A percentile compares a stretch with the other conserved stretches of the same genome.
These are phyloP conservation scores for Chamaecyparis obtusa DNA, from an alignment of 75 land plant species.

Conservation along the genomic window DNA sequence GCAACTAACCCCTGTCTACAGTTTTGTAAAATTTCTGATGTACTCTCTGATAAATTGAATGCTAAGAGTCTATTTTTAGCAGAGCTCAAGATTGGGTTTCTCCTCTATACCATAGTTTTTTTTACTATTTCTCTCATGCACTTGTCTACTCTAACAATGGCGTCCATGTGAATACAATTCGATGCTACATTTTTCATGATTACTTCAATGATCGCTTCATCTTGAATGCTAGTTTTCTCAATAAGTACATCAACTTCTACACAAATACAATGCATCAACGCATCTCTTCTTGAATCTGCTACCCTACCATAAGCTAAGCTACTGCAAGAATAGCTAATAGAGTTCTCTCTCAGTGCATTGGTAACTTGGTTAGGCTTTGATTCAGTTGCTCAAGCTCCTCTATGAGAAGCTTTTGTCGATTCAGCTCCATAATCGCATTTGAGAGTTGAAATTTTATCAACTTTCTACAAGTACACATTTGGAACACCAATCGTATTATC, in stretches of 20 bases:
- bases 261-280: background rate
- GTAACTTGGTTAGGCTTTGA: background rate
- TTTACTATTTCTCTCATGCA: background rate
- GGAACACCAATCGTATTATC: background rate
- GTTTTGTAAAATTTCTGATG: no score
- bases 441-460: background rate
- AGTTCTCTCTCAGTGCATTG: background rate
- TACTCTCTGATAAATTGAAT: no score
- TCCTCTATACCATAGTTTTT: no score
- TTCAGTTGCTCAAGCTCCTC: background rate
- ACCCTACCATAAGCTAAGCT: background rate
- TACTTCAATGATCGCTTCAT: background rate
- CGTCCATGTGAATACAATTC: background rate
- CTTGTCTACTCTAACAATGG: background rate
- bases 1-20: no score
- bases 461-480: background rate
- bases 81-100: no score
- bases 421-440: background rate
- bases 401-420: background rate
- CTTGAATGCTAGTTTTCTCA: background rate
- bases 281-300: background rate
- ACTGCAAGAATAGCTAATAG: background rate
- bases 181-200: background rate
- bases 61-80: no score
- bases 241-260: background rate